Evolutionary conservation across 148 eudicot genomes (phyloP), one percentile per base, ranked within the genome.

Genomic region (Chenopodium berlandieri): DNA sequence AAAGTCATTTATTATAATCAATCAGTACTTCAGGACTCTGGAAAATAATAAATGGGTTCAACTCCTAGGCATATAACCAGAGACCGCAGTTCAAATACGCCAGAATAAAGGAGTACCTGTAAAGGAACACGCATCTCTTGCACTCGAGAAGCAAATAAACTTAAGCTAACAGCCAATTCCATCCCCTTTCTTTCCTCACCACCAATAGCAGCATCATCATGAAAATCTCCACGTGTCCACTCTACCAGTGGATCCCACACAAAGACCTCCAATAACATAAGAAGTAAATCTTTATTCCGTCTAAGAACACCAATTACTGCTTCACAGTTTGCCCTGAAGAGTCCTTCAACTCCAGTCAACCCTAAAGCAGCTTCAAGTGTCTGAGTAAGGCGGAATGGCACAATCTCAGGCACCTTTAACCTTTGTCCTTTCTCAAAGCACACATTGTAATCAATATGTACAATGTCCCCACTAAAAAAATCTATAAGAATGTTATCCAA

Each of bases 161-260:
- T 96, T 82, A 96, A 92, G 88, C 99, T 94, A 80, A 96, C 99
- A 77, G 99, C 99, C 79, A 94, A 85, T 86, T 96, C 99, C 99
- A 96, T 96, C 86, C 99, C 99, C 84, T 91, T 96, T 56, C 99
- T 91, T 83, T 96, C 99, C 87, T 96, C 99, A 78, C 99, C 99
- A 82, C 94, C 94, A 80, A 96, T 90, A 74, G 98, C 97, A 72
- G 95, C 98, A 87, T 94, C 99, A 76, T 96, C 99, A 90, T 90
- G 94, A 86, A 91, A 92, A 84, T 96, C 97, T 78, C 97, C 99
- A 84, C 97, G 98, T 75, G 95, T 94, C 99, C 99, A 96, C 82
- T 96, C 99, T 80, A 91, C 97, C 77, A 96, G 97, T 34, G 99
- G 99, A 88, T 96, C 98, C 99, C 99, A 96, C 77, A 91, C 95